These are phyloP conservation scores for Fagopyrum esculentum DNA, from an alignment of 148 eudicot species.

Conservation along the genomic window DNA sequence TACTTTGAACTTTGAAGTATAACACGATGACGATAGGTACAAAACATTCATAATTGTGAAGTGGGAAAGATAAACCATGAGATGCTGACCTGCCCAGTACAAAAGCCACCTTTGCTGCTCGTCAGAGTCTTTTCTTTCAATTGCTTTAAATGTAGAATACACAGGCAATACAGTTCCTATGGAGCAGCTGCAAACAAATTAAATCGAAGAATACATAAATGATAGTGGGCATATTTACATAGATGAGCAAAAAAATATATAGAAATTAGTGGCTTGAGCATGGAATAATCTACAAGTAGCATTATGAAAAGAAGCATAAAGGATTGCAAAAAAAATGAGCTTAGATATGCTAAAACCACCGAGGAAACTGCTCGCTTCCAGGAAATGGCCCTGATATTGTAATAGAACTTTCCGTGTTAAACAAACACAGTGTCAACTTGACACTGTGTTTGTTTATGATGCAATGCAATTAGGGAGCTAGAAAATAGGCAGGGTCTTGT, in stretches of 20 bases:
- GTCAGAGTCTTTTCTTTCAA: constrained; percentile 57
- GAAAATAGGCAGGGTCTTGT: neutral
- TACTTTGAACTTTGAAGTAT: neutral
- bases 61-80: constrained; percentile 9
- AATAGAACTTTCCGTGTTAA: neutral
- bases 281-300: neutral
- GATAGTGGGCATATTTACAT: neutral
- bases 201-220: neutral
- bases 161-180: constrained; percentile 67
- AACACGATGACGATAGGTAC: neutral
- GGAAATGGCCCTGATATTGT: neutral
- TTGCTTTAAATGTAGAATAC: constrained; percentile 81
- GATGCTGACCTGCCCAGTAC: constrained; percentile 86
- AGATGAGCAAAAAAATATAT: neutral
- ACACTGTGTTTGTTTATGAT: neutral
- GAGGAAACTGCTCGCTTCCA: neutral
- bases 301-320: neutral
- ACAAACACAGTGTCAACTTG: neutral
- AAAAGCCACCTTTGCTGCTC: constrained; percentile 78
- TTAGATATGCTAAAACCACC: neutral
- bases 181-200: constrained; percentile 42
- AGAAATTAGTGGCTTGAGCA: neutral
- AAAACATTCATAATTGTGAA: neutral
- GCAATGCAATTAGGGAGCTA: neutral
- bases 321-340: neutral